These are phyloP conservation scores for Colletotrichum eremochloae DNA, from an alignment of 2,329 filamentous ascomycete species.

Conservation along the genomic window DNA sequence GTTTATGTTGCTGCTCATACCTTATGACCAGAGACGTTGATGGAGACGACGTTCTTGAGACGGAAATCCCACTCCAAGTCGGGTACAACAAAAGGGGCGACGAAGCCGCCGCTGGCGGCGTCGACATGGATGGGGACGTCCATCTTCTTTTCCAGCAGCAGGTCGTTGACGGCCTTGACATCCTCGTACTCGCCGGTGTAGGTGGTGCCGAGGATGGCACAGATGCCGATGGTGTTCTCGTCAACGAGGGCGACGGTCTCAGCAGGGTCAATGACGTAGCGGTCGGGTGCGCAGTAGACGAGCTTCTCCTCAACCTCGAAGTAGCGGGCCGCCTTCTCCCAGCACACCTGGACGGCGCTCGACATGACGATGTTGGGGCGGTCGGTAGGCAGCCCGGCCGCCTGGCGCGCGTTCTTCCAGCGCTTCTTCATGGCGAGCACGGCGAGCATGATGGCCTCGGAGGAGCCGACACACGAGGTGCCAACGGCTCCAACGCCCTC, in stretches of 20 bases:
- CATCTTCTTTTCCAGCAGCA: slow-evolving; percentile 80
- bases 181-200: slow-evolving; percentile 98
- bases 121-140: slow-evolving; percentile 94
- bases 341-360: slow-evolving; percentile 95
- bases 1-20: slow-evolving; percentile 46
- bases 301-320: slow-evolving; percentile 94
- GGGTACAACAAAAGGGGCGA: slow-evolving; percentile 90
- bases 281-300: slow-evolving; percentile 72
- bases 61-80: slow-evolving; percentile 93
- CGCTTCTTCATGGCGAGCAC: slow-evolving; percentile 95
- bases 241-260: slow-evolving; percentile 72
- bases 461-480: slow-evolving; percentile 89
- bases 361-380: slow-evolving; percentile 96
- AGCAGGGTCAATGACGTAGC: slow-evolving; percentile 74
- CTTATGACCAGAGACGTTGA: slow-evolving; percentile 96
- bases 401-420: slow-evolving; percentile 89
- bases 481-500: slow-evolving; percentile 78
- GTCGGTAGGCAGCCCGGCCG: slow-evolving; percentile 83
- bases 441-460: slow-evolving; percentile 87
- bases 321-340: slow-evolving; percentile 92
- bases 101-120: slow-evolving; percentile 91
- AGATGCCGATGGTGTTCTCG: slow-evolving; percentile 89
- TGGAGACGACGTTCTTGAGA: slow-evolving; percentile 88
- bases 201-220: slow-evolving; percentile 89
- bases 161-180: slow-evolving; percentile 90